Base-by-base conservation (phyloP, 2,329 filamentous ascomycete genomes). In the Colletotrichum abscissum region DNA sequence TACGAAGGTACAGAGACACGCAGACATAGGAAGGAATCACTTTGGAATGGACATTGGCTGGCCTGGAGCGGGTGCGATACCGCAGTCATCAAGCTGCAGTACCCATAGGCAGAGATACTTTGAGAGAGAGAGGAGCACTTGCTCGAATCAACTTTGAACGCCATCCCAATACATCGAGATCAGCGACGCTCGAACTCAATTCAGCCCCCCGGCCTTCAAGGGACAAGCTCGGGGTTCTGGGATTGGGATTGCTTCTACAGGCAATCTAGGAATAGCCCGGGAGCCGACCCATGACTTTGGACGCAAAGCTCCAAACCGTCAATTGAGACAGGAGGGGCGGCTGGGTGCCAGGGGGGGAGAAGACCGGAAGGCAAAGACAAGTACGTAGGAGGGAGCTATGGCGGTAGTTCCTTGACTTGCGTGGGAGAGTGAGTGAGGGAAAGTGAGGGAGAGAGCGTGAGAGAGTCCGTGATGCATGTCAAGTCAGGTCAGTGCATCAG, bases 401-500 rank as follows among this genome's bases (percentile, higher is more conserved):
- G 35, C 14, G 14, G 35, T 42, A 6, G 14, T 42, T 16, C 2
- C 35, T 16, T 16, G 35, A 42, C 35, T 42, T 42, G 35, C 14
- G 35, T 16, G 35, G 52, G 52, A 26, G 52, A 30, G 33, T 33
- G 28, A 26, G 30, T 8, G 33, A n/a, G 30, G 33, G 58, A 26
- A 11, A 24, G 14, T 12, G 33, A 22, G 12, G 30, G 35, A 46
- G 19, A 24, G 65, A 68, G 38, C 11, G 28, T 30, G 55, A 7
- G 46, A 24, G 24, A 56, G 56, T 58, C 30, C 30, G 42, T 38
- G 38, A 46, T 52, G 63, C 65, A 72, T 28, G 66, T 72, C 66
- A 64, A 69, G 66, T 64, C 59, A 69, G 59, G 66, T 65, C 70
- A 64, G 59, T 69, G 69, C 69, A 72, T 28, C 63, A 59, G 64